Evolutionary conservation across 345 rosid genomes (phyloP).

Genomic region (Adansonia digitata): DNA sequence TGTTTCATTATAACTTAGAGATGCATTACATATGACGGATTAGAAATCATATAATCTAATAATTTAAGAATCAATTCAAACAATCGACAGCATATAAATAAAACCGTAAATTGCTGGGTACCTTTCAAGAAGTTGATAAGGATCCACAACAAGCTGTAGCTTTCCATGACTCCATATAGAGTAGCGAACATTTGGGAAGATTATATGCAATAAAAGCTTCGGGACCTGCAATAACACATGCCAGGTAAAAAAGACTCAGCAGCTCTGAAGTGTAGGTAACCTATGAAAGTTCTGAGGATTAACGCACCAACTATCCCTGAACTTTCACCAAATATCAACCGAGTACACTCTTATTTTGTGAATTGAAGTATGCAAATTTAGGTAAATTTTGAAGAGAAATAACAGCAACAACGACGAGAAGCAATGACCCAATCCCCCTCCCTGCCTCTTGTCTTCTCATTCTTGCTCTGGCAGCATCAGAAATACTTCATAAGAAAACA

Average conservation of each 20-base stretch:
- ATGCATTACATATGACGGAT: neutral
- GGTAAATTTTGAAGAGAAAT: neutral
- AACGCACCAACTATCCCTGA: neutral
- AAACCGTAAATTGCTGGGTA: slow-evolving; percentile 21
- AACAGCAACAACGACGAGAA: neutral
- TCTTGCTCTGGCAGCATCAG: neutral
- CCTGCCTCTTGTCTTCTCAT: neutral
- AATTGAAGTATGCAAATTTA: neutral
- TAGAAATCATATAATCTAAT: neutral
- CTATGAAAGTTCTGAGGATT: neutral
- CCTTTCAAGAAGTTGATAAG: slow-evolving; percentile 89
- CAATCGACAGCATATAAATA: neutral
- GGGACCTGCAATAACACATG: slow-evolving; percentile 57
- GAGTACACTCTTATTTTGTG: slow-evolving; percentile 1
- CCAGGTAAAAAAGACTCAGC: slow-evolving; percentile 7
- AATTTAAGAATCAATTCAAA: neutral
- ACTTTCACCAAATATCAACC: neutral
- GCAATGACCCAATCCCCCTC: neutral
- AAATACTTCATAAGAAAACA: neutral
- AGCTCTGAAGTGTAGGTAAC: neutral
- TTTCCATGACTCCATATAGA: slow-evolving; percentile 94
- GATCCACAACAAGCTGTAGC: slow-evolving; percentile 82
- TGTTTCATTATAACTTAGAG: neutral
- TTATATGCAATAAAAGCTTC: slow-evolving; percentile 77
- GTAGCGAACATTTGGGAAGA: slow-evolving; percentile 69